Percentiles rank a stretch among this genome's conserved stretches.
Evolutionary conservation across 495 filamentous ascomycete species (phyloP).

Genomic region (Tuber melanosporum): DNA sequence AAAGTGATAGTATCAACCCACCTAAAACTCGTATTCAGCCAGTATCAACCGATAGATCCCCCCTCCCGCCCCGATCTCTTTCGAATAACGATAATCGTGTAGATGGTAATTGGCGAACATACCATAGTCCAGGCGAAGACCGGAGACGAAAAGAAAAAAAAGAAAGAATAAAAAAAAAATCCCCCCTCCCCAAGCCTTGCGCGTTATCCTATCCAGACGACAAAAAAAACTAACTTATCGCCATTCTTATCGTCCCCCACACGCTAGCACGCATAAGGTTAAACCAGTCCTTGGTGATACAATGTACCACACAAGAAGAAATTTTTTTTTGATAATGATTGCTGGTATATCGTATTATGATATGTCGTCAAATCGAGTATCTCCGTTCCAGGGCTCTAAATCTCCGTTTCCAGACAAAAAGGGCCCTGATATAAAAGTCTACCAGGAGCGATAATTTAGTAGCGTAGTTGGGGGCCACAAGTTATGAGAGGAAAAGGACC

Average conservation of each 20-base stretch:
- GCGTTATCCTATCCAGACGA: not conserved
- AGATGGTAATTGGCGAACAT: not conserved
- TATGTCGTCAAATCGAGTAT: not conserved
- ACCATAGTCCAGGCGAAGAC: not conserved
- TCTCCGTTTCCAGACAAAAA: not conserved
- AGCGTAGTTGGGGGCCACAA: not conserved
- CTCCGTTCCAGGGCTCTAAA: not conserved
- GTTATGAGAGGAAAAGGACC: too few species aligned
- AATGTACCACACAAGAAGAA: too few species aligned
- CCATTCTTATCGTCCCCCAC: not conserved
- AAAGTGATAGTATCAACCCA: not conserved
- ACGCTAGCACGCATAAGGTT: not conserved
- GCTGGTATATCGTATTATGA: not conserved
- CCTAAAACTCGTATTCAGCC: not conserved
- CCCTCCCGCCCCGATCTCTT: not conserved
- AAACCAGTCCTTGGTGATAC: too few species aligned
- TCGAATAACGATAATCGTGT: not conserved
- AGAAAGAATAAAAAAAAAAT: not conserved
- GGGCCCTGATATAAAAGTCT: too few species aligned
- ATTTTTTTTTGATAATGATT: too few species aligned
- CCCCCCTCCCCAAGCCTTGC: not conserved
- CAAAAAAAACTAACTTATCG: not conserved
- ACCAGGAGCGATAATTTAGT: too few species aligned
- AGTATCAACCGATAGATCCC: not conserved
- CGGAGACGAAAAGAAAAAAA: not conserved